Conservation (phyloP, 2,329 filamentous ascomycete species). For the Thielaviopsis euricoi region DNA sequence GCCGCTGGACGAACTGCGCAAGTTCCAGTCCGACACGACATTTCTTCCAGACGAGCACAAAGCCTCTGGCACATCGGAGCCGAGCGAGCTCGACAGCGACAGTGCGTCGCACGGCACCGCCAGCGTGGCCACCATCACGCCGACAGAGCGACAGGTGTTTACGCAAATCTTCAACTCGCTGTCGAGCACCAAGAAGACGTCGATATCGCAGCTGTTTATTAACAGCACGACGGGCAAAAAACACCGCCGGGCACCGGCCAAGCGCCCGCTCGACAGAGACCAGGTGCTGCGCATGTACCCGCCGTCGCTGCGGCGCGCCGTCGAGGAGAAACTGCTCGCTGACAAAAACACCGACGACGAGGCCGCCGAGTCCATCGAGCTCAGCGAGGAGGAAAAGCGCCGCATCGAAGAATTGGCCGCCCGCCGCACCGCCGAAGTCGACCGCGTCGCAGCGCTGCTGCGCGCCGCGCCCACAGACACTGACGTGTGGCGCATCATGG, state of each 20-base stretch:
- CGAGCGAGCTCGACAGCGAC: not conserved
- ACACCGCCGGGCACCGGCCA: not conserved
- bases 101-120: slow-evolving; percentile 7
- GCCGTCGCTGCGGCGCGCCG: slow-evolving; percentile 22
- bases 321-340: slow-evolving; percentile 24
- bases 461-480: slow-evolving; percentile 39
- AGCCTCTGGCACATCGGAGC: too few species aligned
- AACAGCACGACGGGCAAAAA: not conserved
- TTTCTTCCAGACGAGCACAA: not conserved
- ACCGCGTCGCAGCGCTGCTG: slow-evolving; percentile 39
- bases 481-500: slow-evolving; percentile 50
- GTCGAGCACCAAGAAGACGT: slow-evolving; percentile 5
- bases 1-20: not conserved
- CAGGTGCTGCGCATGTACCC: slow-evolving; percentile 24
- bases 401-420: not conserved
- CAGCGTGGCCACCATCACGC: slow-evolving; percentile 36
- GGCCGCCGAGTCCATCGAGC: not conserved
- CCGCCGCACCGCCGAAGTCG: slow-evolving; percentile 20
- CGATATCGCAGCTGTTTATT: not conserved
- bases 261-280: not conserved
- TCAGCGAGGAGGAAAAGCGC: not conserved
- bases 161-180: slow-evolving; percentile 36
- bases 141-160: slow-evolving; percentile 40
- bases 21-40: not conserved
- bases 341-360: slow-evolving; percentile 16